phyloP scores from a whole-genome alignment of 805 yeast genomes.

The Myxozyma melibiosi region DNA sequence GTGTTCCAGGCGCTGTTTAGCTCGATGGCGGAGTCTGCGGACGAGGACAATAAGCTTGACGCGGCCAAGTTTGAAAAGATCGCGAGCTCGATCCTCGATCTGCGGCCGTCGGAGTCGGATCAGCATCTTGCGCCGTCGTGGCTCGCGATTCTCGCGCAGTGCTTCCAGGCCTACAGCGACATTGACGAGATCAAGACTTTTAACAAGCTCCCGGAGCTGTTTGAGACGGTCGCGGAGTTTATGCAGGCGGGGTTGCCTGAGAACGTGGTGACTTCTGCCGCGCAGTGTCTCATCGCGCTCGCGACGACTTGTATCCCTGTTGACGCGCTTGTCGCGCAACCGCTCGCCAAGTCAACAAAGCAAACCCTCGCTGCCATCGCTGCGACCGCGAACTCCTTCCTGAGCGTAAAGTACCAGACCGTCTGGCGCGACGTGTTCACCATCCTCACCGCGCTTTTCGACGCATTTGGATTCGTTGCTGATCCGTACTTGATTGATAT shows the following conservation, averaged over 20 bases:
- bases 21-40: slow-evolving; percentile 52
- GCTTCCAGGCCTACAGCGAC: slow-evolving; percentile 58
- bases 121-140: slow-evolving; percentile 88
- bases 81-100: slow-evolving; percentile 69
- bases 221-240: slow-evolving; percentile 61
- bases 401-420: slow-evolving; percentile 57
- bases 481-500: slow-evolving; percentile 71
- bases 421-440: slow-evolving; percentile 76
- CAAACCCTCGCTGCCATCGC: slow-evolving; percentile 51
- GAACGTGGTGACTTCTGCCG: slow-evolving; percentile 67
- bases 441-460: slow-evolving; percentile 62
- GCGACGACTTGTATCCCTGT: slow-evolving; percentile 69
- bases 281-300: slow-evolving; percentile 84
- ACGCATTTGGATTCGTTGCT: slow-evolving; percentile 58
- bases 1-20: slow-evolving; percentile 81
- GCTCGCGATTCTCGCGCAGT: slow-evolving; percentile 92
- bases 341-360: slow-evolving; percentile 15
- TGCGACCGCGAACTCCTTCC: slow-evolving; percentile 40
- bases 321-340: slow-evolving; percentile 52
- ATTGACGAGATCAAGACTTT: slow-evolving; percentile 57
- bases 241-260: slow-evolving; percentile 65
- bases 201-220: slow-evolving; percentile 57
- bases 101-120: slow-evolving; percentile 82
- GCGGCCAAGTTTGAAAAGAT: slow-evolving; percentile 65
- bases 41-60: slow-evolving; percentile 52